These are phyloP conservation scores for Debaryomyces coudertii DNA, from an alignment of 1,139 yeast genomes.

Conservation along the genomic window DNA sequence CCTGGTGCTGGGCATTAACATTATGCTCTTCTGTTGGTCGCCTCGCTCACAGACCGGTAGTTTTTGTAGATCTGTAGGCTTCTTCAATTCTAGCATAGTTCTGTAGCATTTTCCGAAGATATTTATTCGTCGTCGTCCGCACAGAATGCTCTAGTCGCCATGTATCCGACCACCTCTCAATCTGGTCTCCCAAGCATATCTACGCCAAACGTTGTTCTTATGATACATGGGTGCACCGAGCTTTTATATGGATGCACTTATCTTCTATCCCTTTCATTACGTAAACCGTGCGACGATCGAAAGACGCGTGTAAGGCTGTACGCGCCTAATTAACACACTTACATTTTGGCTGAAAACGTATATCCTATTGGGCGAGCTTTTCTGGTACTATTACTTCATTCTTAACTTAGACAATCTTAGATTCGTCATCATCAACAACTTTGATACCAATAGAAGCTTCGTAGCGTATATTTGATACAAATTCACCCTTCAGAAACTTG, in stretches of 20 bases:
- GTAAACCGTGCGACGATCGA: not conserved
- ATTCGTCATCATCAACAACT: not conserved
- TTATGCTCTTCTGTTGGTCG: too few relatives aligned
- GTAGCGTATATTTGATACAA: not conserved
- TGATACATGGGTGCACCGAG: not conserved
- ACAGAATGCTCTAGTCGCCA: too few relatives aligned
- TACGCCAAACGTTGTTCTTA: too few relatives aligned
- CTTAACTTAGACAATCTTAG: not conserved
- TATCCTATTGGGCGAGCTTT: constrained; percentile 5
- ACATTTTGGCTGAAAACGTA: constrained; percentile 13
- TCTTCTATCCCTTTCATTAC: not conserved
- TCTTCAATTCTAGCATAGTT: too few relatives aligned
- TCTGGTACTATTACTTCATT: not conserved
- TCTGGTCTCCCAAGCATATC: too few relatives aligned
- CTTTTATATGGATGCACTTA: not conserved
- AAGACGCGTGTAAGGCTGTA: constrained; percentile 1
- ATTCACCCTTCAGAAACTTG: not conserved
- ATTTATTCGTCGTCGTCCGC: too few relatives aligned
- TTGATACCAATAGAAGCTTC: not conserved
- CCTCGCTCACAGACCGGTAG: too few relatives aligned
- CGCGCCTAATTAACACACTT: constrained; percentile 9
- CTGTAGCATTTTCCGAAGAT: too few relatives aligned
- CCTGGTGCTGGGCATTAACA: too few relatives aligned
- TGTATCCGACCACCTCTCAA: too few relatives aligned
- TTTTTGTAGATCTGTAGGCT: too few relatives aligned